Evolutionary conservation across 371 early-diverging fungal species (phyloP), one percentile per base, ranked within the genome.

Genomic region (Entomophthora muscae): DNA sequence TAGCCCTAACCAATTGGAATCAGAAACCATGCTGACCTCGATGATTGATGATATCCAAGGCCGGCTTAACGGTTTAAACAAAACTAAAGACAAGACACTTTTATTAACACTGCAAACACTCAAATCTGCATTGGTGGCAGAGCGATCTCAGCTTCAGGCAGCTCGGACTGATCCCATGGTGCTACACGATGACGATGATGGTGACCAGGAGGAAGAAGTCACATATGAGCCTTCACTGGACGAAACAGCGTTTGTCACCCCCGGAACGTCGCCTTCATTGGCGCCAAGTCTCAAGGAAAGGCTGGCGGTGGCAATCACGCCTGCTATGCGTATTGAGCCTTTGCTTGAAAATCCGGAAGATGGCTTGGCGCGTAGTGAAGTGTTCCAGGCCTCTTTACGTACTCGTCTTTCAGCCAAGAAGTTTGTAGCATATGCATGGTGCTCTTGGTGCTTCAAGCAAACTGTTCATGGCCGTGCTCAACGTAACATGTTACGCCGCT

Each of bases 381-480:
- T 17, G 42, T 42, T 42, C 42, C 42, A 42, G 42, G 42, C 42
- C 10, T 42, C 42, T 5, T 17, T 42, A 17, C 42, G 42, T 17
- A 55, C 56, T 7, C 22, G 28, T 7, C 28, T 55, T 7, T 24
- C 24, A 13, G 56, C 22, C 28, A 55, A 58, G 30, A 58, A 58
- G 30, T 58, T 58, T 58, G 58, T 58, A 7, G 58, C 58, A 7
- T 58, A 28, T 32, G 22, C 58, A 21, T 58, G 30, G 17, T 58
- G 58, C 30, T 58, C 58, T 17, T 58, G 58, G 58, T 58, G 58
- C 30, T 58, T 58, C 30, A 12, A 32, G 30, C 28, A n/a, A 2
- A 58, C 58, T 21, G 28, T 58, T 12, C 58, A 58, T 28, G 58
- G 58, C n/a, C 24, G 58, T 2, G 58, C 30, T 17, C 58, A 58